Percentiles rank a stretch among this genome's conserved stretches.
phyloP scores from a whole-genome alignment of 345 rosid species.

The Populus deltoides region DNA sequence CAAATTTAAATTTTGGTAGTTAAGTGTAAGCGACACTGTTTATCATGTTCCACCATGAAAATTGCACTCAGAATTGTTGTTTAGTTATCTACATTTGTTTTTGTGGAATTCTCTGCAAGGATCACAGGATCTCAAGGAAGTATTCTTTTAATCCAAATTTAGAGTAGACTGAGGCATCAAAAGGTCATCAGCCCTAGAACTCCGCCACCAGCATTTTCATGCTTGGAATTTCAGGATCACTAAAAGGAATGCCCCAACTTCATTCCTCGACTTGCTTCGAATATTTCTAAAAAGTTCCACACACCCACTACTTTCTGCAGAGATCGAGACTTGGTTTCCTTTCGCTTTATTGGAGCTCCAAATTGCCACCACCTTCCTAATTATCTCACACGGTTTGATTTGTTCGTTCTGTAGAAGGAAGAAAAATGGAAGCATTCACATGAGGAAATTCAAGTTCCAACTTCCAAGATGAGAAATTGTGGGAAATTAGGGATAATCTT shows the following conservation, averaged over 20 bases:
- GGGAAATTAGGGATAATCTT: background rate
- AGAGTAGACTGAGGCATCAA: background rate
- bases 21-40: background rate
- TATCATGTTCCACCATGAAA: background rate
- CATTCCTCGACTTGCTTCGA: background rate
- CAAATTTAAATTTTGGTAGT: too few relatives aligned
- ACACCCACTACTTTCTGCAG: background rate
- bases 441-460: background rate
- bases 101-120: too few relatives aligned
- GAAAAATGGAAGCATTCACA: background rate
- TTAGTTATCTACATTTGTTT: background rate
- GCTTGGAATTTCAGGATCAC: background rate
- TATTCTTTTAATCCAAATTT: too few relatives aligned
- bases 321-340: background rate
- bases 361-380: background rate
- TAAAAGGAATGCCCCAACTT: background rate
- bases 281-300: background rate
- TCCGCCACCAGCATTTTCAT: background rate
- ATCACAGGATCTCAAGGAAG: background rate
- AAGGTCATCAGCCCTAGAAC: background rate
- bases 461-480: background rate
- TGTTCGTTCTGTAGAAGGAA: background rate
- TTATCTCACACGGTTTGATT: background rate
- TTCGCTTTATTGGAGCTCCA: background rate
- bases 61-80: background rate